Percentiles rank a stretch among this genome's conserved stretches.
These are phyloP conservation scores for Zancudomyces culisetae DNA, from an alignment of 371 early-diverging fungal species.

Conservation along the genomic window DNA sequence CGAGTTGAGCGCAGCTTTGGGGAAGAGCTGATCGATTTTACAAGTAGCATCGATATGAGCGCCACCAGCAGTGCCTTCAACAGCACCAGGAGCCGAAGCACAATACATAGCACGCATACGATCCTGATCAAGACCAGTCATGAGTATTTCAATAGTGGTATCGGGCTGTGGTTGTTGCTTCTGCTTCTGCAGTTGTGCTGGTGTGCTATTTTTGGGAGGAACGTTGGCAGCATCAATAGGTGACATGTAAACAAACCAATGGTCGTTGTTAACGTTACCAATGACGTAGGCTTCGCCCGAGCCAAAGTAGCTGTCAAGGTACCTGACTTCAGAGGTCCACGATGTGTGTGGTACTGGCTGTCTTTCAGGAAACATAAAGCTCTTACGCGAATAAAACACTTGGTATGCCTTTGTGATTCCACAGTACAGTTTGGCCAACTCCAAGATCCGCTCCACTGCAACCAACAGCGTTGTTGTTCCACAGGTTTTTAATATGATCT, in stretches of 20 bases:
- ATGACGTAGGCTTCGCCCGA: conserved; percentile 72
- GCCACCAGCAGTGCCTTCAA: conserved; percentile 32
- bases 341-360: conserved; percentile 73
- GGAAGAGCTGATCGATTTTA: conserved; percentile 57
- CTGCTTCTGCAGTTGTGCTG: conserved; percentile 1
- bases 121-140: conserved; percentile 64
- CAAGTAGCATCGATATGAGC: conserved; percentile 42
- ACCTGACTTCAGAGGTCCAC: conserved; percentile 75
- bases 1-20: conserved; percentile 54
- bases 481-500: conserved; percentile 88
- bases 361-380: conserved; percentile 86
- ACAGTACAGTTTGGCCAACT: conserved; percentile 46
- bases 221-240: neutral
- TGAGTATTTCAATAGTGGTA: conserved; percentile 82
- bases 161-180: conserved; percentile 26
- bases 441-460: conserved; percentile 62
- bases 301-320: conserved; percentile 44
- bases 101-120: conserved; percentile 50
- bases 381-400: conserved; percentile 86
- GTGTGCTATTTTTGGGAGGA: neutral
- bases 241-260: conserved; percentile 77
- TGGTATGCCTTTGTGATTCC: conserved; percentile 37
- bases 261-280: conserved; percentile 80
- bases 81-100: conserved; percentile 15
- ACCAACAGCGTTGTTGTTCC: conserved; percentile 84